These are phyloP conservation scores for Fusarium lyarnte DNA, from an alignment of 2,329 filamentous ascomycete species.

Conservation along the genomic window DNA sequence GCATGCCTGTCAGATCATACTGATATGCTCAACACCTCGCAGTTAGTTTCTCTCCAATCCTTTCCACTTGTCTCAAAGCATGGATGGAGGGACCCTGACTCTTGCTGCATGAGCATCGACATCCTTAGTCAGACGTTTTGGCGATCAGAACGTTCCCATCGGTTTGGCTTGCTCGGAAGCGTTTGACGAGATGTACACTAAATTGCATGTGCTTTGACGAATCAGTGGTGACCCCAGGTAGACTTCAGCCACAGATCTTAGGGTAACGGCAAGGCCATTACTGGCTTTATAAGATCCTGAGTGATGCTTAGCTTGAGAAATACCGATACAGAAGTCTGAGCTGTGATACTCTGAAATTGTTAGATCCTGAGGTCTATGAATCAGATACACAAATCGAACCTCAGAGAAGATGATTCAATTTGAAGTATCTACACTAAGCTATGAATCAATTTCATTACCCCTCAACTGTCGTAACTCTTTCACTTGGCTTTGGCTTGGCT, in stretches of 20 bases:
- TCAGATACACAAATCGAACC: too few species aligned
- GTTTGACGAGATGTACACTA: neutral
- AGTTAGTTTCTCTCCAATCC: neutral
- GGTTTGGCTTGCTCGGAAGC: slow-evolving; percentile 9
- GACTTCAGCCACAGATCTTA: neutral
- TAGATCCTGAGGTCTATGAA: neutral
- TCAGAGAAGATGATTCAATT: neutral
- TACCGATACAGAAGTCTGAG: neutral
- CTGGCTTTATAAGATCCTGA: neutral
- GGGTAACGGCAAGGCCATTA: slow-evolving; percentile 1
- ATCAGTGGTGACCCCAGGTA: slow-evolving; percentile 8
- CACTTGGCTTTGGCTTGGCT: slow-evolving; percentile 16
- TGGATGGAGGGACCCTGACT: slow-evolving; percentile 20
- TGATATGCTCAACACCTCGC: neutral
- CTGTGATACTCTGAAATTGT: neutral
- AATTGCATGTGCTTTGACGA: slow-evolving; percentile 2
- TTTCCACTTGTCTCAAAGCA: neutral
- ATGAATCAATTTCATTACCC: neutral
- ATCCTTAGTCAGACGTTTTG: slow-evolving; percentile 18
- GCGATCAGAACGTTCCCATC: slow-evolving; percentile 8
- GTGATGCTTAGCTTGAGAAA: neutral
- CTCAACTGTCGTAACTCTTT: neutral
- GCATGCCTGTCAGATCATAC: neutral
- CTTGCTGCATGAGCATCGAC: slow-evolving; percentile 15
- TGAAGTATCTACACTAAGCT: neutral